Percentiles rank a stretch among this genome's conserved stretches.
phyloP scores from a whole-genome alignment of 2,329 filamentous ascomycete genomes.

The Daldinia sp. region DNA sequence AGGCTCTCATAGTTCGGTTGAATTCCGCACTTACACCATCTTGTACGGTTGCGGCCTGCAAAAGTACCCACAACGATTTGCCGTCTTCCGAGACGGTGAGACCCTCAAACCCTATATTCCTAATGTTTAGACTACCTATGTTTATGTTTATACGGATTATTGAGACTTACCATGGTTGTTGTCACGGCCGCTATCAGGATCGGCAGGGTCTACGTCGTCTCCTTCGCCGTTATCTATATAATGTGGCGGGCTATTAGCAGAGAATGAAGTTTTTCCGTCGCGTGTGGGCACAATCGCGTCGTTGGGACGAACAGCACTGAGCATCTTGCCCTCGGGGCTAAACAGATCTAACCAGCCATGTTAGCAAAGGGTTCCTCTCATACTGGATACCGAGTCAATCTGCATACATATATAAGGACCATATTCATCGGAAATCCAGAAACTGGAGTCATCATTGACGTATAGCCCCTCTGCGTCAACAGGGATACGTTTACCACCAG shows the following conservation, averaged over 20 bases:
- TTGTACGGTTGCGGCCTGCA: conserved; percentile 71
- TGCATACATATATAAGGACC: conserved; percentile 73
- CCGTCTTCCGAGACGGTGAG: conserved; percentile 70
- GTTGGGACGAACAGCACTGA: conserved; percentile 69
- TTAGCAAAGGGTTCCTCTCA: conserved; percentile 9
- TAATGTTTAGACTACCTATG: neutral
- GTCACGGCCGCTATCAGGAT: conserved; percentile 68
- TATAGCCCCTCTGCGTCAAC: conserved; percentile 74
- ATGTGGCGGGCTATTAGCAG: conserved; percentile 68
- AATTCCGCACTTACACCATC: conserved; percentile 58
- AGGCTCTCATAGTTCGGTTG: neutral
- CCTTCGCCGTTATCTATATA: conserved; percentile 58
- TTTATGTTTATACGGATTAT: neutral
- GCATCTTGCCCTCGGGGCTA: conserved; percentile 63
- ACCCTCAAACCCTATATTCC: conserved; percentile 67
- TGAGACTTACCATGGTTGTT: conserved; percentile 68
- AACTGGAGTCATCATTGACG: conserved; percentile 65
- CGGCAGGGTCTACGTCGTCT: conserved; percentile 56
- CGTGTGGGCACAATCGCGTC: conserved; percentile 70
- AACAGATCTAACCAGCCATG: conserved; percentile 53
- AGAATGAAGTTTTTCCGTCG: conserved; percentile 69
- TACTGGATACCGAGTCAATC: neutral
- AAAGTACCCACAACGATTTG: conserved; percentile 68
- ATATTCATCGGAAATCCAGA: conserved; percentile 77
- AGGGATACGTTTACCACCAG: conserved; percentile 66